A percentile compares a stretch with the other conserved stretches of the same genome.
Evolutionary conservation across 2,329 filamentous ascomycete genomes (phyloP).

Genomic region (Epichloe coenophiala): DNA sequence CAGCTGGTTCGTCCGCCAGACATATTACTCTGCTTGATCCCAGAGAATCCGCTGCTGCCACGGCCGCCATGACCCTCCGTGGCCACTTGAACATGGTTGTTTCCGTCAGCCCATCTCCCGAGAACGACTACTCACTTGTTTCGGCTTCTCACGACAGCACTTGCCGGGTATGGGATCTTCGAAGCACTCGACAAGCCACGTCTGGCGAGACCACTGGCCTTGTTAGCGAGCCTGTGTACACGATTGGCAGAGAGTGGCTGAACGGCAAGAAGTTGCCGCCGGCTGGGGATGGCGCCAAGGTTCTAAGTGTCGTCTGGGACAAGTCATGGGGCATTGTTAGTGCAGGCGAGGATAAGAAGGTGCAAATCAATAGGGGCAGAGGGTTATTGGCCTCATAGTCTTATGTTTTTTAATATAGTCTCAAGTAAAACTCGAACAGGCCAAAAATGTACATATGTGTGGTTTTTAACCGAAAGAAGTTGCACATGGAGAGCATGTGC

Average conservation of each 20-base stretch:
- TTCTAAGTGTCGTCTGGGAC: constrained; percentile 83
- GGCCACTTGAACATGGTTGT: constrained; percentile 70
- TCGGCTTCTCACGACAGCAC: constrained; percentile 88
- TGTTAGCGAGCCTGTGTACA: constrained; percentile 61
- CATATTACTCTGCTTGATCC: constrained; percentile 93
- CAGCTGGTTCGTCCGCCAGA: constrained; percentile 68
- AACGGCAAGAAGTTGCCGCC: constrained; percentile 49
- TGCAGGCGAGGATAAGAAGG: constrained; percentile 81
- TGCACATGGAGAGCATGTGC: neutral
- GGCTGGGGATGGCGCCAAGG: constrained; percentile 76
- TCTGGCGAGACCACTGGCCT: constrained; percentile 47
- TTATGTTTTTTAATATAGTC: neutral
- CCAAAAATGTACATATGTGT: neutral
- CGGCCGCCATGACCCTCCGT: constrained; percentile 78
- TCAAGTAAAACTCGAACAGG: neutral
- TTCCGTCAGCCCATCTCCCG: constrained; percentile 35
- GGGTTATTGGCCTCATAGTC: constrained; percentile 29
- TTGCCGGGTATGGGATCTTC: constrained; percentile 85
- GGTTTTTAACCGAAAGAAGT: neutral
- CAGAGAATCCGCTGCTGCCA: constrained; percentile 58
- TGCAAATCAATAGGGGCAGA: constrained; percentile 74
- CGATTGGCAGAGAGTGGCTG: constrained; percentile 61
- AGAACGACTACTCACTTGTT: constrained; percentile 69
- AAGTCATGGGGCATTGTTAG: constrained; percentile 76
- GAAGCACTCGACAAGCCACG: constrained; percentile 48